These are phyloP conservation scores for Saxophila tyrrhenica DNA, from an alignment of 495 filamentous ascomycete genomes.

Conservation along the genomic window DNA sequence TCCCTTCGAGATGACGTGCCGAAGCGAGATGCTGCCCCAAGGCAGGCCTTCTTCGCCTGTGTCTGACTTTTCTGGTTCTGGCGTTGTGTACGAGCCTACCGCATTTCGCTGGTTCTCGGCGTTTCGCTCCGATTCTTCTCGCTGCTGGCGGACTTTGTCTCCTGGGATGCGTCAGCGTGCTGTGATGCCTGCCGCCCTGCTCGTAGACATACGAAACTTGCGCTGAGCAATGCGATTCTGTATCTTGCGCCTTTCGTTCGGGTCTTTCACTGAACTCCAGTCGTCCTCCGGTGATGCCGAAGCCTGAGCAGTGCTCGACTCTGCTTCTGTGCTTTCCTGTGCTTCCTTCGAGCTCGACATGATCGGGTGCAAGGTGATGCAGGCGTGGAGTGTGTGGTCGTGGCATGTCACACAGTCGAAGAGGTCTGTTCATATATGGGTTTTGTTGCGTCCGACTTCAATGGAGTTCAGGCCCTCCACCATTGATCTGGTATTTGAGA, in stretches of 20 bases:
- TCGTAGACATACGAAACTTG: conserved; percentile 29
- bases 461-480: not conserved
- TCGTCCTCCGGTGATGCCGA: conserved; percentile 20
- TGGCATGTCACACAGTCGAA: not conserved
- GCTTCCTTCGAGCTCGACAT: not conserved
- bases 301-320: conserved; percentile 7
- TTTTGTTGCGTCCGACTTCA: not conserved
- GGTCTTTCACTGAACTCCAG: conserved; percentile 29
- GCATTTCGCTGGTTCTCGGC: conserved; percentile 45
- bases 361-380: not conserved
- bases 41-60: conserved; percentile 46
- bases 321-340: conserved; percentile 4
- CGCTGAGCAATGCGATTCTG: conserved; percentile 34
- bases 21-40: conserved; percentile 50
- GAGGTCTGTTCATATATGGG: not conserved
- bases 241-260: conserved; percentile 29
- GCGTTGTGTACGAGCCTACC: conserved; percentile 43
- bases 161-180: conserved; percentile 26
- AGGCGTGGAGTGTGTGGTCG: not conserved
- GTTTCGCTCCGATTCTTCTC: conserved; percentile 46
- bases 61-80: conserved; percentile 40
- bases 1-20: conserved; percentile 42
- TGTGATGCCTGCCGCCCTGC: not conserved
- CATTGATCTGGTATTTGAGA: no score
- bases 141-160: conserved; percentile 47